Base-by-base conservation (phyloP, 1,284 basidiomycete species). In the Ceratobasidium sp. region DNA sequence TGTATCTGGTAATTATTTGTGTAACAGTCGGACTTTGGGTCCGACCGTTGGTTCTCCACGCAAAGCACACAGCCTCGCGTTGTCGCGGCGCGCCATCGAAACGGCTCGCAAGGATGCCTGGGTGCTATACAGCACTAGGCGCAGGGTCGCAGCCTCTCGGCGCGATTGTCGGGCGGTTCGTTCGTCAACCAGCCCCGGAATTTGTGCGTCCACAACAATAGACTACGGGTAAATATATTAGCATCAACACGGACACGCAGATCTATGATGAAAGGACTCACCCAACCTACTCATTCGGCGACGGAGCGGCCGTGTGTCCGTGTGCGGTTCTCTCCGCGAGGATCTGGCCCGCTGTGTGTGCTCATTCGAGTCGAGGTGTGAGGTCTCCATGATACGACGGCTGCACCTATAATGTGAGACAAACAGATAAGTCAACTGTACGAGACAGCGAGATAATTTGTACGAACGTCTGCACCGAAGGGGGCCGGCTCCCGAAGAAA, bases 1-100 rank as follows among this genome's bases (percentile, higher is more conserved):
- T 67, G 65, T 57, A 57, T 69, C 66, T 69, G 66, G 66, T 69
- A 69, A 69, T 69, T 69, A 69, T 69, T 69, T 69, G 66, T 27
- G 3, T 4, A 47, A 59, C 66, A 9, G 29, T 27, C 53, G 22
- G 22, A n/a, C n/a, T n/a, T n/a, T n/a, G n/a, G n/a, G n/a, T n/a
- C n/a, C n/a, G n/a, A n/a, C n/a, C n/a, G n/a, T 41, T 41, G 36
- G 36, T 41, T 41, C 36, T 41, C 36, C 36, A 41, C 36, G 36
- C 36, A 41, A 41, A 41, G 36, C 36, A 11, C 36, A 41, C 11
- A 4, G 36, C 36, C 6, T 5, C 11, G 11, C 36, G 36, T 41
- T 22, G 53, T 24, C 53, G 15, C 53, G 29, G 31, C 53, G 15
- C 15, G 53, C 24, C 50, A 51, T 41, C 36, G 36, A 41, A 41